Conservation (phyloP, 192 early-diverging fungal genomes). For the Backusella liffmaniae region DNA sequence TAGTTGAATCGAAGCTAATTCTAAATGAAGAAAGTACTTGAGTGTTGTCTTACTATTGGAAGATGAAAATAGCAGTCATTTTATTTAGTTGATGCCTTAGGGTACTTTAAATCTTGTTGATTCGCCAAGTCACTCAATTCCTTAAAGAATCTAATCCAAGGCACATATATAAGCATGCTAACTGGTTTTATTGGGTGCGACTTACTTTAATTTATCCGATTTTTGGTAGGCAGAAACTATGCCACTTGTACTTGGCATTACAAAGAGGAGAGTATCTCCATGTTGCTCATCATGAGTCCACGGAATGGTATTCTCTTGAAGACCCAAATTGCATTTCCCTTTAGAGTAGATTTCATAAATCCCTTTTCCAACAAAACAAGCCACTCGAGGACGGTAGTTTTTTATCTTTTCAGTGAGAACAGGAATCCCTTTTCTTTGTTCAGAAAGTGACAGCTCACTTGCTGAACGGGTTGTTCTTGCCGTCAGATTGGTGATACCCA, state of each 20-base stretch:
- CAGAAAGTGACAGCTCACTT: constrained; percentile 53
- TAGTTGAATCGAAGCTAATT: no score
- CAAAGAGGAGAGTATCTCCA: constrained; percentile 24
- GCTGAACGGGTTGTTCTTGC: constrained; percentile 57
- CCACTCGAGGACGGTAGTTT: constrained; percentile 53
- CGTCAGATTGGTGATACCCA: constrained; percentile 68
- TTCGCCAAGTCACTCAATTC: not conserved
- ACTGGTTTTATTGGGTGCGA: not conserved
- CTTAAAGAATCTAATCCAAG: not conserved
- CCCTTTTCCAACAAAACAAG: constrained; percentile 71
- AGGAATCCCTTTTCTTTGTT: constrained; percentile 62
- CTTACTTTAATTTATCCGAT: constrained; percentile 58
- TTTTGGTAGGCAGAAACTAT: constrained; percentile 61
- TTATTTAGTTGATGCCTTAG: not conserved
- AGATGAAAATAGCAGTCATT: no score
- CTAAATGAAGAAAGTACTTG: no score
- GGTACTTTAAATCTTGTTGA: constrained; percentile 6
- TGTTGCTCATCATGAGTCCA: constrained; percentile 7
- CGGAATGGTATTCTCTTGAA: constrained; percentile 40
- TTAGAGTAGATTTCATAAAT: constrained; percentile 63
- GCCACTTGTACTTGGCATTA: constrained; percentile 71
- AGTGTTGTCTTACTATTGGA: no score
- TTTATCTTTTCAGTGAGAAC: constrained; percentile 60
- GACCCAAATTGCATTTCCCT: constrained; percentile 31
- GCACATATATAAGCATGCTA: not conserved